Evolutionary conservation across 257 asterid genomes (phyloP), one percentile per base, ranked within the genome.

Genomic region (Solanum appendiculatum): DNA sequence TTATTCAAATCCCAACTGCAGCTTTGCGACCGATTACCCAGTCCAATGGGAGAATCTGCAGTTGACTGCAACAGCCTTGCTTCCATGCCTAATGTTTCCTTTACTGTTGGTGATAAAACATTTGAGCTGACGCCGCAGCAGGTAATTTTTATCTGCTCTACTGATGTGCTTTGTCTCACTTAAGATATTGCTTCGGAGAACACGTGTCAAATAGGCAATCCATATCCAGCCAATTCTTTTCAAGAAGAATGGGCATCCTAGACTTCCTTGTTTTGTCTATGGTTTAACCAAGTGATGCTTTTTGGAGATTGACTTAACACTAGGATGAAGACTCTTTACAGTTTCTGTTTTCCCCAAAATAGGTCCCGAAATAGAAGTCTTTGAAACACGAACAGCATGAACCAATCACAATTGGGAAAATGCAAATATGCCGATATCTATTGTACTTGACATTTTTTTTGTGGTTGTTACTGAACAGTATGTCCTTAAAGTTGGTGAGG

Each of bases 21-120:
- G 98, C 98, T 95, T 73, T 95, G 98, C 85, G 95, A 95, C 33
- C 91, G 92, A n/a, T 84, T 95, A 66, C 98, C 98, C n/a, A 95
- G 96, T 88, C 98, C 98, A 29, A 93, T 91, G 93, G 98, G 98
- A 77, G 97, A 95, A 90, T 94, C 98, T 39, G 88, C 95, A 83
- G 96, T 95, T 33, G 97, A 94, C 88, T 95, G 98, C 89, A 86
- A 31, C 44, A 70, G 63, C 85, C 90, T 95, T 89, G 90, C 95
- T 86, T 87, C 94, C 66, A 90, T 95, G 95, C 98, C 98, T 4
- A 90, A 90, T 84, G 87, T 95, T 75, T 89, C 98, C 78, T 90
- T 95, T 83, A 90, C 96, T 21, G 88, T 95, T 39, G 98, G 97
- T 12, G 89, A 92, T 78, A 93, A 93, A 91, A 82, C 89, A 85